Conservation (phyloP, 495 filamentous ascomycete genomes). For the Trichocladium uniseriatum region DNA sequence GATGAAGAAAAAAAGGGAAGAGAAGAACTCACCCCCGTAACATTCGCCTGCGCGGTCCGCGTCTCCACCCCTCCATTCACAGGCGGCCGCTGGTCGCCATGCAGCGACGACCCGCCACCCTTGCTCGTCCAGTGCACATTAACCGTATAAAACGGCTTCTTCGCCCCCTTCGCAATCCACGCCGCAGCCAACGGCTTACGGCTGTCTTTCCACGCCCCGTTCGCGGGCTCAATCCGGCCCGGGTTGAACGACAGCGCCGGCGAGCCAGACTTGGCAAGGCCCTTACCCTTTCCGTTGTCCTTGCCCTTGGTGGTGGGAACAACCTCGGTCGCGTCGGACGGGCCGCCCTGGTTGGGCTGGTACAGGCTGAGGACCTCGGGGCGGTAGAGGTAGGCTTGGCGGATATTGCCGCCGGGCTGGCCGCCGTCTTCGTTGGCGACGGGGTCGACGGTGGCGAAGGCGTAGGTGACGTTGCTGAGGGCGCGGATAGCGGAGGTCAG, state of each 20-base stretch:
- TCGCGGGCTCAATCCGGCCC: conserved; percentile 47
- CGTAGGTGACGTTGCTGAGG: conserved; percentile 34
- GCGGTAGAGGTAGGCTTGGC: conserved; percentile 52
- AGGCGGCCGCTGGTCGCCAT: conserved; percentile 52
- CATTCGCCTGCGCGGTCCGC: conserved; percentile 38
- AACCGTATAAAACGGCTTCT: conserved; percentile 45
- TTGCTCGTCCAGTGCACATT: conserved; percentile 52
- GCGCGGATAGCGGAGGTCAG: conserved; percentile 34
- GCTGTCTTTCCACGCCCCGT: conserved; percentile 41
- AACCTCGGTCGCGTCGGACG: conserved; percentile 38
- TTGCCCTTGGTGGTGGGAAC: conserved; percentile 29
- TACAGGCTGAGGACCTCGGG: conserved; percentile 40
- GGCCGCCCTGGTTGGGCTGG: conserved; percentile 37
- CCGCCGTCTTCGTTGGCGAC: conserved; percentile 45
- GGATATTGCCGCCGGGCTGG: conserved; percentile 55
- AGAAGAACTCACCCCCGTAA: conserved; percentile 42
- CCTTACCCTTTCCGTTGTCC: conserved; percentile 9
- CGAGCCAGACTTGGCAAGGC: too few relatives aligned
- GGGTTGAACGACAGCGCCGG: conserved; percentile 47
- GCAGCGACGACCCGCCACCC: conserved; percentile 45
- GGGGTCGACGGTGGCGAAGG: conserved; percentile 42
- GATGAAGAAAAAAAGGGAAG: too few relatives aligned
- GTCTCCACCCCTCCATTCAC: conserved; percentile 47
- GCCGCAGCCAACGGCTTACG: conserved; percentile 51
- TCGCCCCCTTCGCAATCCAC: conserved; percentile 41